Percentiles rank a stretch among this genome's conserved stretches.
phyloP scores from a whole-genome alignment of 2,329 filamentous ascomycete genomes.

The Cladosporium sp. region DNA sequence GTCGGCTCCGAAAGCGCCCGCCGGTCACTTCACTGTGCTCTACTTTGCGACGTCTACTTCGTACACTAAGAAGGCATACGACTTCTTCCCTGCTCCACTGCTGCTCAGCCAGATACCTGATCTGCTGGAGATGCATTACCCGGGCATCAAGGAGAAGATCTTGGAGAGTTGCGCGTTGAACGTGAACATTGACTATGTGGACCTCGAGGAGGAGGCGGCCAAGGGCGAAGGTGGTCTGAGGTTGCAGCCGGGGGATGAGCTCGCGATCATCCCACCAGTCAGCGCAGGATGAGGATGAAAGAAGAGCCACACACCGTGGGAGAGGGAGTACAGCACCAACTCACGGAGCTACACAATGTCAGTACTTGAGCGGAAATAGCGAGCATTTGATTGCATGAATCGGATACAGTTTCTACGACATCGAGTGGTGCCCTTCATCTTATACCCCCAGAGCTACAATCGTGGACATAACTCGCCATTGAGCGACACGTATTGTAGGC shows the following conservation, averaged over 20 bases:
- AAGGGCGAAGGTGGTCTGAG: conserved; percentile 47
- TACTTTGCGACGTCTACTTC: conserved; percentile 79
- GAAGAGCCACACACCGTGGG: background rate
- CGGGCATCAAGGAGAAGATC: conserved; percentile 68
- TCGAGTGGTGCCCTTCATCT: background rate
- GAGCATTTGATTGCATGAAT: background rate
- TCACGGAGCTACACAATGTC: background rate
- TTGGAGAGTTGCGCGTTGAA: conserved; percentile 75
- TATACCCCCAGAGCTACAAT: too few relatives aligned
- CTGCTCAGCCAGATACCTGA: conserved; percentile 64
- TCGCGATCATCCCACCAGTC: conserved; percentile 84
- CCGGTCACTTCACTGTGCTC: conserved; percentile 73
- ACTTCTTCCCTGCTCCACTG: conserved; percentile 68
- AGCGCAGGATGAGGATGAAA: conserved; percentile 68
- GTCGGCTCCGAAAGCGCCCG: conserved; percentile 43
- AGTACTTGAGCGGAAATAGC: background rate
- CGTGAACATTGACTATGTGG: conserved; percentile 79
- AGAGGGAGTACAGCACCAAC: background rate
- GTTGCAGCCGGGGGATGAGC: conserved; percentile 76
- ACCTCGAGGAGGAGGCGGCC: conserved; percentile 57
- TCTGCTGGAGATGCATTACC: conserved; percentile 68
- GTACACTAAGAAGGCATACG: conserved; percentile 68
- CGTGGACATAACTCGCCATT: background rate
- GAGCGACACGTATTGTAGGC: background rate
- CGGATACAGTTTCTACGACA: background rate